Base-by-base conservation (phyloP, 2,329 filamentous ascomycete species). In the Blastomyces silverae region DNA sequence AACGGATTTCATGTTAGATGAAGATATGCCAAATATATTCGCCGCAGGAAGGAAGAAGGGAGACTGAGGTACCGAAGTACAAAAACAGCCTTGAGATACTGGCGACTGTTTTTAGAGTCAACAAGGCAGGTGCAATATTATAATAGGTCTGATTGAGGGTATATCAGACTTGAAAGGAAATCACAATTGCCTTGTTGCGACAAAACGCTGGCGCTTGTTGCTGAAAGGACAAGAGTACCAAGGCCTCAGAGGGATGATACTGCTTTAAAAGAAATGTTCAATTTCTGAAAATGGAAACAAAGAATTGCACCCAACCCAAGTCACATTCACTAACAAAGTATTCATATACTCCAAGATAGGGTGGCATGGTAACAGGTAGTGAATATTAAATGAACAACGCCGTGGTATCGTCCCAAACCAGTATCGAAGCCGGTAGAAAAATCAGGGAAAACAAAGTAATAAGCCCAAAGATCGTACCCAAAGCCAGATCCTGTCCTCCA, bases 321-420 rank as follows among this genome's bases (percentile, higher is more conserved):
- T 61, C 15, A 31, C 44, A 61, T 13, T 61, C 44, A 61, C 44
- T n/a, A 25, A 52, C 37, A 61, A 5, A 44, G n/a, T 39, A 37
- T 50, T 44, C 22, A 20, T 48, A 34, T 50, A 50, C 28, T 34
- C 10, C 25, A 61, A 34, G 6, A 20, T 28, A 61, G 39, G 31
- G 34, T 37, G n/a, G 10, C 42, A 8, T 31, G 59, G 25, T 37
- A 34, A 50, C 37, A 15, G 2, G 20, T n/a, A 48, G 31, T 61
- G 31, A 61, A 61, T 48, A n/a, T 31, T 61, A 31, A 61, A 61
- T 48, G 20, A 22, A 46, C 4, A 50, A 52, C 59, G 25, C 59
- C 44, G 44, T 50, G 42, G 59, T 61, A 61, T 61, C 42, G 46
- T 61, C 25, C 44, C 25, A 61, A 59, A 37, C 3, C 2, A n/a